Base-by-base conservation (phyloP, 371 early-diverging fungal species). In the Mortierella sp. region DNA sequence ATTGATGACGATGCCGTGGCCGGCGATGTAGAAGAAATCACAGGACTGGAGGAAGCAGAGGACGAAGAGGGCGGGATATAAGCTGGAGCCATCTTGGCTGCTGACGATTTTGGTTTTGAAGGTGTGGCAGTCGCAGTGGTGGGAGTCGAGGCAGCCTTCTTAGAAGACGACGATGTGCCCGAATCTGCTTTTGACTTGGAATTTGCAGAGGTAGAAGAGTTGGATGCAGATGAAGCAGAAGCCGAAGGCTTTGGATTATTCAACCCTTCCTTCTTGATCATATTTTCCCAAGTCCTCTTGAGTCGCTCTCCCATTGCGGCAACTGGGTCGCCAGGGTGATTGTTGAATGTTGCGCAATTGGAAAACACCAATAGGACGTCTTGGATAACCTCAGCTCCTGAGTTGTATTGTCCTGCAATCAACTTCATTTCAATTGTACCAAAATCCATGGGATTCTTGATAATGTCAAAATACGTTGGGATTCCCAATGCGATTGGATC, bases 401-500 rank as follows among this genome's bases (percentile, higher is more conserved):
- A 81, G 6, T 54, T 57, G 66, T 91, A 91, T 43, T 84, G 78
- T 20, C 84, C 73, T 0, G 68, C 79, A 35, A 72, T 76, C 24
- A 90, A 49, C 80, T 97, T 96, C 54, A 88, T 86, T 71, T 94
- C 93, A 52, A 99, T 92, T 0, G 99, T 99, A 0, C 95, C 93
- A 5, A 99, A 86, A 78, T 99, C 99, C 98, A 99, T 99, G 0
- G 99, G 99, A 2, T 89, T 64, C 75, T 96, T 98, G 87, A 99
- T 93, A 14, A 96, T 88, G 9, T 91, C 89, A 14, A 88, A 84
- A 81, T 97, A 97, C 11, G 94, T 93, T 10, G 95, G 95, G 58
- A 94, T 91, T 5, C 90, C 88, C 20, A 93, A 85, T 12, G 85
- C 87, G 22, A 92, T 77, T 14, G 92, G 92, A 68, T 94, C 94